Evolutionary conservation across 2,329 filamentous ascomycete genomes (phyloP).

Genomic region (Trichoderma breve): DNA sequence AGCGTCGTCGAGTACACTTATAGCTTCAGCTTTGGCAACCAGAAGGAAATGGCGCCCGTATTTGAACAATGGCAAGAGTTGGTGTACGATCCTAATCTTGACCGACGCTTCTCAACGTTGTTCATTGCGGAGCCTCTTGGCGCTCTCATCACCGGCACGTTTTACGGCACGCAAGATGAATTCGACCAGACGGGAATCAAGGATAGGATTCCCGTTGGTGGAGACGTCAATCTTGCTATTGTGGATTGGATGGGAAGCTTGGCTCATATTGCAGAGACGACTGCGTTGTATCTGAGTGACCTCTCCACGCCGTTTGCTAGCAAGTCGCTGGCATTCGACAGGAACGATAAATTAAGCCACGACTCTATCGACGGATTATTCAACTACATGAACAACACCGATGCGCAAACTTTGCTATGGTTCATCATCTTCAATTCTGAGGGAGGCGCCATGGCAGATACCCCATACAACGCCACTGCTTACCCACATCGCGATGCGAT

Average conservation of each 20-base stretch:
- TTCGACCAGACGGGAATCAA: constrained; percentile 52
- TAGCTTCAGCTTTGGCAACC: constrained; percentile 48
- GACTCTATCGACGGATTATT: constrained; percentile 50
- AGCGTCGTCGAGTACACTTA: constrained; percentile 60
- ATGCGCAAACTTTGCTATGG: constrained; percentile 55
- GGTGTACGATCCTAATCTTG: constrained; percentile 52
- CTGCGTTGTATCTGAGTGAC: constrained; percentile 47
- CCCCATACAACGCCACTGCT: constrained; percentile 54
- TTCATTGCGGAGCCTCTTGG: constrained; percentile 55
- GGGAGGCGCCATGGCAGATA: constrained; percentile 59
- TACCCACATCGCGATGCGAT: constrained; percentile 64
- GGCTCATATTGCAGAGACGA: constrained; percentile 49
- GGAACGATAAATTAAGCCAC: constrained; percentile 47
- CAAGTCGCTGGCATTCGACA: constrained; percentile 55
- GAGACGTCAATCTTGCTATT: constrained; percentile 45
- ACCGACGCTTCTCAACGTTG: constrained; percentile 57
- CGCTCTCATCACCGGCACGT: constrained; percentile 57
- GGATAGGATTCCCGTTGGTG: constrained; percentile 43
- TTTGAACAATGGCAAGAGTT: constrained; percentile 60
- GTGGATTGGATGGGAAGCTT: constrained; percentile 63
- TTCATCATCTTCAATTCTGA: constrained; percentile 61
- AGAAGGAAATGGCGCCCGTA: constrained; percentile 46
- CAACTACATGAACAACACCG: constrained; percentile 48
- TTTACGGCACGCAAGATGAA: constrained; percentile 58
- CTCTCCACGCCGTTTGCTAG: constrained; percentile 53